Percentiles rank a stretch among this genome's conserved stretches.
These are phyloP conservation scores for Capsicum rhomboideum DNA, from an alignment of 257 asterid genomes.

Conservation along the genomic window DNA sequence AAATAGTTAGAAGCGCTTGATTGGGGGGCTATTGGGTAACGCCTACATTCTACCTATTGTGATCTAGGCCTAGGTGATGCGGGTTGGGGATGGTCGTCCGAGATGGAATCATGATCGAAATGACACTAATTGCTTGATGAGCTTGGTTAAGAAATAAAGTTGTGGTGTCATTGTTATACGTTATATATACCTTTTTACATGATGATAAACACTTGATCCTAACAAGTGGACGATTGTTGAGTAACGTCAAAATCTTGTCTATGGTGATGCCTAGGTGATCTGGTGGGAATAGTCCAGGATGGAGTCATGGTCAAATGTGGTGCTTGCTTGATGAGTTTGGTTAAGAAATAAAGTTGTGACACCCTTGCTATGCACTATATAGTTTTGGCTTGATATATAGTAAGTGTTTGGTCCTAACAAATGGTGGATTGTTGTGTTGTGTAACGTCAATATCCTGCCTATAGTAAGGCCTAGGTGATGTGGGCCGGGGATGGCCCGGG, in stretches of 20 bases:
- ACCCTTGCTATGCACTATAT: neutral
- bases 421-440: no score
- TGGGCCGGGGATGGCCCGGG: neutral
- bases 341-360: neutral
- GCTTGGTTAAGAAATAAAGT: neutral
- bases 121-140: neutral
- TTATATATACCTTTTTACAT: no score
- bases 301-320: neutral
- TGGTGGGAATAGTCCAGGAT: neutral
- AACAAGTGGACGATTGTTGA: no score
- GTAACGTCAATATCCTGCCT: neutral
- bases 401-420: neutral
- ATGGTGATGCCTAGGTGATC: neutral
- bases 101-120: no score
- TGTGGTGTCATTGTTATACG: no score
- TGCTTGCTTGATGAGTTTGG: neutral
- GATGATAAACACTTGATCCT: no score
- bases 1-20: no score
- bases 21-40: no score
- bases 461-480: neutral
- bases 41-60: no score
- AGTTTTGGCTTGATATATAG: neutral
- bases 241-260: no score
- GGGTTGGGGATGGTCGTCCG: no score
- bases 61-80: no score